phyloP scores from a whole-genome alignment of 345 rosid genomes.

The Corchorus capsularis region DNA sequence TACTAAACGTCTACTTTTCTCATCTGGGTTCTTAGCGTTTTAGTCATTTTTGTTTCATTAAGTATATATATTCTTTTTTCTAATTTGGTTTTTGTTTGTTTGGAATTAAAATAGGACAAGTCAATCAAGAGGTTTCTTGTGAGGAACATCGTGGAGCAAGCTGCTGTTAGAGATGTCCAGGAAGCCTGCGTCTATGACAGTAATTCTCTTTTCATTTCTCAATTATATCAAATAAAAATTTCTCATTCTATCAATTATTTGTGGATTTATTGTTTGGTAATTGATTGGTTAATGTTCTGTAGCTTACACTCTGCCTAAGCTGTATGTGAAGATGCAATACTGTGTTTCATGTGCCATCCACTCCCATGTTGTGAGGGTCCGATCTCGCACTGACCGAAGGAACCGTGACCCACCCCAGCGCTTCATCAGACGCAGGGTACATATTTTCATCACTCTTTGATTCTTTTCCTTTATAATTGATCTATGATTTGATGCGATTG shows the following conservation, averaged over 20 bases:
- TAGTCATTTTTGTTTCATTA: neutral
- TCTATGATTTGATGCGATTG: neutral
- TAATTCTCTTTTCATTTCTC: slow-evolving; percentile 20
- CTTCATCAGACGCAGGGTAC: slow-evolving; percentile 83
- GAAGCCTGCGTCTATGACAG: slow-evolving; percentile 86
- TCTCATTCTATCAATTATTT: neutral
- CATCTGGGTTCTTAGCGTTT: neutral
- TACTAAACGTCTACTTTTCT: slow-evolving; percentile 7
- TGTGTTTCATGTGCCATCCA: slow-evolving; percentile 97
- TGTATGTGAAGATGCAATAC: slow-evolving; percentile 88
- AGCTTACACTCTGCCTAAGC: slow-evolving; percentile 82
- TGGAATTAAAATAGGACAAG: slow-evolving; percentile 53
- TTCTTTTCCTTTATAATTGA: neutral
- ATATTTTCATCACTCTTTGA: neutral
- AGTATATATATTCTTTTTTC: neutral
- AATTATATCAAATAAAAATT: neutral
- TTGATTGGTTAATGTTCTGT: neutral
- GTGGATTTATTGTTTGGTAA: slow-evolving; percentile 1
- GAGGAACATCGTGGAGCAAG: slow-evolving; percentile 95
- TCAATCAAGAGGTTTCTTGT: slow-evolving; percentile 86
- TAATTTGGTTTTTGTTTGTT: neutral
- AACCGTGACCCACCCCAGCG: slow-evolving; percentile 91
- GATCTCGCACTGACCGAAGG: slow-evolving; percentile 82
- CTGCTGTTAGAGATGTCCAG: slow-evolving; percentile 91
- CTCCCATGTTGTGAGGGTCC: slow-evolving; percentile 95